Base-by-base conservation (phyloP, 2,329 filamentous ascomycete genomes). In the Penicillium frequentans region DNA sequence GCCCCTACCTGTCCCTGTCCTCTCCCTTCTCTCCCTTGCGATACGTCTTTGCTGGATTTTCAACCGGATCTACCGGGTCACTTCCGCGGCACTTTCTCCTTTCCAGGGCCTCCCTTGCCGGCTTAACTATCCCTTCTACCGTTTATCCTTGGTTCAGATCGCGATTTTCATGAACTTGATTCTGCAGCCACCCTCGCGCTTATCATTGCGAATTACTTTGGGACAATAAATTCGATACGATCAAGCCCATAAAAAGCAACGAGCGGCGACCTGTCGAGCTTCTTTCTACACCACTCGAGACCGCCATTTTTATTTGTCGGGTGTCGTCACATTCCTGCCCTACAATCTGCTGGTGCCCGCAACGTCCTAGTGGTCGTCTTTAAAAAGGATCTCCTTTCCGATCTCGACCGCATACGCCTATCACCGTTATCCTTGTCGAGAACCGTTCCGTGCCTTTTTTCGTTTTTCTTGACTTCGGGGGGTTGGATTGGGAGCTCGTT, bases 331-430 rank as follows among this genome's bases (percentile, higher is more conserved):
- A 70, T 70, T 70, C 68, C 66, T 69, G 65, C 68, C 68, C 63
- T 67, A 69, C 64, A 59, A 61, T 57, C 67, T 68, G 65, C 52
- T 64, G 60, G 51, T 51, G 54, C 56, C 64, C 60, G 62, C 64
- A 58, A 56, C 62, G 54, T 62, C 60, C 58, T 56, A 60, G 67
- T 67, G 64, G 64, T 62, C 61, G 55, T 70, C 64, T 68, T 70
- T 72, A 68, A 70, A 71, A 72, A 71, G 65, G 71, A 68, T 69
- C 64, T 56, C 49, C 62, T 64, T 69, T 69, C 71, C 70, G 68
- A 74, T 73, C 70, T 70, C 59, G 66, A 67, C 67, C 70, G 70
- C 70, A 70, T 62, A 60, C 66, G 64, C 63, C 64, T 57, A 62
- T 62, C 59, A 56, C 64, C 64, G 59, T 63, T 61, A 58, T 64